Evolutionary conservation across 495 filamentous ascomycete genomes (phyloP).

Genomic region (Podospora australis): DNA sequence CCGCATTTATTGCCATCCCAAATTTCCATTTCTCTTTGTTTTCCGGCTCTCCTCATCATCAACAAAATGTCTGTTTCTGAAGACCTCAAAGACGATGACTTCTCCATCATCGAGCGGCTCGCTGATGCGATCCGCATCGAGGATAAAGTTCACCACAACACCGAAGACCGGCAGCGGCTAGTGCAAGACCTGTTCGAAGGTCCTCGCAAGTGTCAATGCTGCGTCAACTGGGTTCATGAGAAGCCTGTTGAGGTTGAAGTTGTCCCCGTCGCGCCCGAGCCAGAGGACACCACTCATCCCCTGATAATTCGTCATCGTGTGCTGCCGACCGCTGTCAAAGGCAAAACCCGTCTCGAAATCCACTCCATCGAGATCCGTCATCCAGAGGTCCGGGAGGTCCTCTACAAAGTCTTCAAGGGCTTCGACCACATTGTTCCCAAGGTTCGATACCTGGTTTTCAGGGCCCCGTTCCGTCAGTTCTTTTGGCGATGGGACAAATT

Average conservation of each 20-base stretch:
- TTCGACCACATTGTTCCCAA: constrained; percentile 55
- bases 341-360: constrained; percentile 5
- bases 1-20: no score
- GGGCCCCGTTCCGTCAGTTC: constrained; percentile 20
- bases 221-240: constrained; percentile 28
- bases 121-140: constrained; percentile 19
- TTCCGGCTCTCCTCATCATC: no score
- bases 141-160: constrained; percentile 7
- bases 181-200: constrained; percentile 27
- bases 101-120: constrained; percentile 18
- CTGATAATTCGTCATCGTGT: constrained; percentile 16
- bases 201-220: constrained; percentile 22
- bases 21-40: no score
- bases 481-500: constrained; percentile 22
- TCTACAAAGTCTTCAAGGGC: constrained; percentile 51
- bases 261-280: neutral
- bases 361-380: constrained; percentile 28
- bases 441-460: constrained; percentile 34
- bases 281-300: constrained; percentile 6
- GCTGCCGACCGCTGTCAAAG: constrained; percentile 3
- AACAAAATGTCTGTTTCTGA: no score
- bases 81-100: constrained; percentile 9
- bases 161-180: constrained; percentile 14
- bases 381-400: constrained; percentile 53
- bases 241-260: constrained; percentile 15